Base-by-base conservation (phyloP, 2,329 filamentous ascomycete species). In the Sclerotinia borealis region DNA sequence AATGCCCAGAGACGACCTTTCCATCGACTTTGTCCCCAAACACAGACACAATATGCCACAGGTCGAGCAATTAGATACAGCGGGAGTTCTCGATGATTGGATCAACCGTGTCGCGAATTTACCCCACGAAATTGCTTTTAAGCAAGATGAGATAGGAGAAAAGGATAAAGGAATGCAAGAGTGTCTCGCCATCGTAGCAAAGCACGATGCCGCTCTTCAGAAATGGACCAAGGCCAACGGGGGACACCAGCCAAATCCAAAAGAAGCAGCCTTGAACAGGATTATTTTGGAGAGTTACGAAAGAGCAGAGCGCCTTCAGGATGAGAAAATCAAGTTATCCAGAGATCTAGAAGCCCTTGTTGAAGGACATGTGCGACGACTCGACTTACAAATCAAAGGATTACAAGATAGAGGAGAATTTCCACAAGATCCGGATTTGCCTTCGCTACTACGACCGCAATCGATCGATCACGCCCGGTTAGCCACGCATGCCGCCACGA, bases 71-170 rank as follows among this genome's bases (percentile, higher is more conserved):
- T 80, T 85, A 75, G 85, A 88, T 71, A 83, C 85, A 64, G 82
- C 88, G 63, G 80, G 88, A 68, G 86, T 92, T 72, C 84, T 93
- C 70, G 90, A 93, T 75, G 89, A 92, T 75, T 93, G 89, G 81
- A 85, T 88, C 73, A 85, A 88, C 74, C 82, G 79, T 77, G 88
- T 89, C 25, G 86, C 89, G 71, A 95, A 95, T 72, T 81, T 93
- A 34, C 90, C 90, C 66, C 89, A 91, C 67, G 91, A 95, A 77
- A 87, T 95, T 65, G 87, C 88, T 25, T 92, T 93, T 77, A 82
- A 93, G 66, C 88, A 93, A 72, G 90, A 93, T 73, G 91, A 95
- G 77, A 90, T 93, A 67, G 81, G 86, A 72, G 88, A 90, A 74
- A 93, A 93, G 75, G 91, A 96, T 74, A 82, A 84, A 56, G 81